Conservation (phyloP, 306 rosid genomes). For the Quercus berberidifolia region DNA sequence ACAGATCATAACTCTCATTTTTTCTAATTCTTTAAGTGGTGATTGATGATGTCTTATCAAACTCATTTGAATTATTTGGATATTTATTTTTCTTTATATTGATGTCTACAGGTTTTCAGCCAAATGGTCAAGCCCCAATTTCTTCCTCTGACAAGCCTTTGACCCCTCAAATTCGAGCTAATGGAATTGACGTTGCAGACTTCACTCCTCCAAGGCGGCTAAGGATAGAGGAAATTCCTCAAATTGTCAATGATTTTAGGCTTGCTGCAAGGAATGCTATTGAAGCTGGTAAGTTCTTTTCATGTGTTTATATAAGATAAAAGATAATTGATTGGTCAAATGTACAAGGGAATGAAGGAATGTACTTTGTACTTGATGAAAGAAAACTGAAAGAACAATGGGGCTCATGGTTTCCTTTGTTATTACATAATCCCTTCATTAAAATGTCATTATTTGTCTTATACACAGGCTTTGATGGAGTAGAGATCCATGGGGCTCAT, state of each 20-base stretch:
- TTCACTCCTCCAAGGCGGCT: slow-evolving; percentile 55
- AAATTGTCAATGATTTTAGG: slow-evolving; percentile 47
- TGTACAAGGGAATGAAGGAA: too few species aligned
- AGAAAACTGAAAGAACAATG: not conserved
- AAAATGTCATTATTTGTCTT: too few species aligned
- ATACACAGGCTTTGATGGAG: slow-evolving; percentile 68
- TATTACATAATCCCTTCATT: not conserved
- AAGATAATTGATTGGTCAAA: not conserved
- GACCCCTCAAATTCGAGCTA: slow-evolving; percentile 14
- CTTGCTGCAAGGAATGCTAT: slow-evolving; percentile 52
- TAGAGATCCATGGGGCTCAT: slow-evolving; percentile 67
- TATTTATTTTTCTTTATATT: not conserved
- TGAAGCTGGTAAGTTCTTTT: slow-evolving; percentile 48
- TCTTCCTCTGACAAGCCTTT: slow-evolving; percentile 58
- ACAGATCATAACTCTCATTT: too few species aligned
- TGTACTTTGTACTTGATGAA: not conserved
- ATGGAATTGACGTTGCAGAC: slow-evolving; percentile 24
- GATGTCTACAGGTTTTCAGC: slow-evolving; percentile 41
- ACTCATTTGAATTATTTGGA: not conserved
- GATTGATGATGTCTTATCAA: not conserved
- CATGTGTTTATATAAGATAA: not conserved
- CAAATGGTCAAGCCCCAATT: slow-evolving; percentile 49
- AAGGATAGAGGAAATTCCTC: slow-evolving; percentile 46
- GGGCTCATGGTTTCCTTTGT: not conserved
- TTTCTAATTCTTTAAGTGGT: not conserved